These are phyloP conservation scores for Pogostemon cablin DNA, from an alignment of 257 asterid genomes.

Conservation along the genomic window DNA sequence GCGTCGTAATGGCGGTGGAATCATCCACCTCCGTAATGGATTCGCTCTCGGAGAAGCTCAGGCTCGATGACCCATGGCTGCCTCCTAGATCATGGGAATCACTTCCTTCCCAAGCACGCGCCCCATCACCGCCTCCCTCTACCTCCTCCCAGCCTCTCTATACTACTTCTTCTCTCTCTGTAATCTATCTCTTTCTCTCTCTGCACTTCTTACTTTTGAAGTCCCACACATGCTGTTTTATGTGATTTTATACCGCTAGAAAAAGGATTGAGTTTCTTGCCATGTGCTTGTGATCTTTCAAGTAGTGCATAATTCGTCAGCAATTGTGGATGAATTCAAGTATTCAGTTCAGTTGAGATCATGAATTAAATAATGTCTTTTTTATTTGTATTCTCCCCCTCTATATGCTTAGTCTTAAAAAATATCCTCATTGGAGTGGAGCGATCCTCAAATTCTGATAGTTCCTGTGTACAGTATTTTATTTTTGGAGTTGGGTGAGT, in stretches of 20 bases:
- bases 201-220: conserved; percentile 8
- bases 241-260: not conserved
- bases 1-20: conserved; percentile 57
- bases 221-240: not conserved
- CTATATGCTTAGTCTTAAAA: not conserved
- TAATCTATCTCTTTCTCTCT: conserved; percentile 33
- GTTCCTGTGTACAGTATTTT: not conserved
- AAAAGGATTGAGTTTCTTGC: conserved; percentile 14
- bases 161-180: conserved; percentile 61
- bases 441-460: not conserved
- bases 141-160: conserved; percentile 43
- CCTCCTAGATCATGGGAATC: conserved; percentile 86
- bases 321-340: not conserved
- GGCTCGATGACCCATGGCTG: conserved; percentile 73
- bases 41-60: conserved; percentile 59
- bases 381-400: not conserved
- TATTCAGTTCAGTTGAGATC: not conserved
- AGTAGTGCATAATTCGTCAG: not conserved
- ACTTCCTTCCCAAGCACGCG: conserved; percentile 54
- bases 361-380: not conserved
- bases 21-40: conserved; percentile 47
- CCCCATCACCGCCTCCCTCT: conserved; percentile 39
- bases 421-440: not conserved
- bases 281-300: conserved; percentile 21
- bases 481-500: not conserved